A percentile compares a stretch with the other conserved stretches of the same genome.
Evolutionary conservation across 2,329 filamentous ascomycete genomes (phyloP).

Genomic region (Hymenoscyphus linearis): DNA sequence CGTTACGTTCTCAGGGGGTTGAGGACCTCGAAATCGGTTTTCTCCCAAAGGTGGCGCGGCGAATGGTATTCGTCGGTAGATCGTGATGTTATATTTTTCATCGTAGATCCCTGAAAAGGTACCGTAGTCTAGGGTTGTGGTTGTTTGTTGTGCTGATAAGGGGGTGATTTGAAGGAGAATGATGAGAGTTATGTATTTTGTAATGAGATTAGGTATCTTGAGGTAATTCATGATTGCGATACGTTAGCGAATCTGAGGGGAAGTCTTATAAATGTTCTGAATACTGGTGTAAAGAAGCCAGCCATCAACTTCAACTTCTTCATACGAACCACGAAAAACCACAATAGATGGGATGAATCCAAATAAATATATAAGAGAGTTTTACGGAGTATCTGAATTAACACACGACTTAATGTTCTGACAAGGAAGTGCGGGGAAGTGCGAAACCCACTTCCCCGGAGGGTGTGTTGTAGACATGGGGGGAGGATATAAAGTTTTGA

Average conservation of each 20-base stretch:
- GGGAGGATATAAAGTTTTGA: neutral
- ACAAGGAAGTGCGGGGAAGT: neutral
- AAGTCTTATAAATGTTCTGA: neutral
- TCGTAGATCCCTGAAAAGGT: slow-evolving; percentile 49
- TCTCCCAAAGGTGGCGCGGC: slow-evolving; percentile 51
- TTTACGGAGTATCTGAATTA: no score
- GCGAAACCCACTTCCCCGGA: neutral
- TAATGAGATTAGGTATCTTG: neutral
- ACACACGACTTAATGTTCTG: no score
- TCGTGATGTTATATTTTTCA: slow-evolving; percentile 48
- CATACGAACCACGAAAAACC: no score
- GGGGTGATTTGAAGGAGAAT: neutral
- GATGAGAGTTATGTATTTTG: neutral
- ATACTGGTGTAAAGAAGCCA: neutral
- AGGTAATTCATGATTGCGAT: neutral
- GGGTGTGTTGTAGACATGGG: neutral
- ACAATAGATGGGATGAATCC: no score
- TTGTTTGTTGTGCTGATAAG: slow-evolving; percentile 27
- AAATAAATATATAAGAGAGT: no score
- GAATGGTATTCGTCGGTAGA: slow-evolving; percentile 57
- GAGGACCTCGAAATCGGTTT: slow-evolving; percentile 56
- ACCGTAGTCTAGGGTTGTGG: slow-evolving; percentile 43
- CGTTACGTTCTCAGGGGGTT: slow-evolving; percentile 45
- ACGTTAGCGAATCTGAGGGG: neutral
- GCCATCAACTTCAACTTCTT: neutral